A percentile compares a stretch with the other conserved stretches of the same genome.
Conservation (phyloP, 1,284 basidiomycete genomes). For the Gomphus bonarii region DNA sequence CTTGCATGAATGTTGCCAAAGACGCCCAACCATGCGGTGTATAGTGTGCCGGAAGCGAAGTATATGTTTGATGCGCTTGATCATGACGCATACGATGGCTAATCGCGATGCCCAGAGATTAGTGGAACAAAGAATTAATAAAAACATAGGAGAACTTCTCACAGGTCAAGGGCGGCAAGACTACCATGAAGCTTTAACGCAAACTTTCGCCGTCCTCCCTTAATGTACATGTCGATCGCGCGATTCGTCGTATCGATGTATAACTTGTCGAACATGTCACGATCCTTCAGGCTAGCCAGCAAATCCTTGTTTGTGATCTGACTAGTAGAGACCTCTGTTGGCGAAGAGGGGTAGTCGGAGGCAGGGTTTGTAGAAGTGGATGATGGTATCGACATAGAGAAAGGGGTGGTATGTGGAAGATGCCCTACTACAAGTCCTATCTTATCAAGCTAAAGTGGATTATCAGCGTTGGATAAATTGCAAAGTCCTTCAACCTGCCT, state of each 20-base stretch:
- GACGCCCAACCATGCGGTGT: constrained; percentile 68
- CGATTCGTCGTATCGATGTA: constrained; percentile 70
- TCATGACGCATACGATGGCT: constrained; percentile 58
- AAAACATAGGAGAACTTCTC: constrained; percentile 23
- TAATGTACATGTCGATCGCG: constrained; percentile 74
- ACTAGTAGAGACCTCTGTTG: constrained; percentile 21
- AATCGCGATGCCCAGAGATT: constrained; percentile 6
- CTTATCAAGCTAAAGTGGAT: constrained; percentile 57
- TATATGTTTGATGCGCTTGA: constrained; percentile 58
- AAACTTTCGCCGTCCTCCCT: constrained; percentile 72
- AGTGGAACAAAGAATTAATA: constrained; percentile 5
- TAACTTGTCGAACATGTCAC: constrained; percentile 59
- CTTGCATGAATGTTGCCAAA: constrained; percentile 68
- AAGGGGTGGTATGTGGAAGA: constrained; percentile 65
- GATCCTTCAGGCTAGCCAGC: constrained; percentile 45
- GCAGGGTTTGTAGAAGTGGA: neutral
- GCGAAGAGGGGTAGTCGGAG: neutral
- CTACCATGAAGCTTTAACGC: constrained; percentile 76
- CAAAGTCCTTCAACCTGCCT: constrained; percentile 36
- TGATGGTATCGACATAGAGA: constrained; percentile 37
- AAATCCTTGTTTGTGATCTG: constrained; percentile 58
- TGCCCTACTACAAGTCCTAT: constrained; percentile 67
- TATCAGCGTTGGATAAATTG: neutral
- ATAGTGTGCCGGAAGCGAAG: constrained; percentile 75
- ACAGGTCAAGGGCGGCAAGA: constrained; percentile 83